Percentiles rank a stretch among this genome's conserved stretches.
Evolutionary conservation across 2,329 filamentous ascomycete genomes (phyloP).

Genomic region (Colletotrichum lentis): DNA sequence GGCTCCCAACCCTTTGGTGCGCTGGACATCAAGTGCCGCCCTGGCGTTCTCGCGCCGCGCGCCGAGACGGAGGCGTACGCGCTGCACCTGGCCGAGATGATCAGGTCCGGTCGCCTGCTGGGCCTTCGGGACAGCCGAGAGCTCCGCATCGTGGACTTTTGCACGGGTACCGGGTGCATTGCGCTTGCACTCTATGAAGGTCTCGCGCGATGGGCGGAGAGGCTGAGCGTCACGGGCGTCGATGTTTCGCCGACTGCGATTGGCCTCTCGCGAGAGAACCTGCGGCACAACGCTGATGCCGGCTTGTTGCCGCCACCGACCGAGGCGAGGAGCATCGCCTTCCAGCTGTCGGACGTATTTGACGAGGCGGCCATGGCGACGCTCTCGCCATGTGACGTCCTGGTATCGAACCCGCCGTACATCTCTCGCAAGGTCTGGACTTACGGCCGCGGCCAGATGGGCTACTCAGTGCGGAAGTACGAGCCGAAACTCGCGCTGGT

Average conservation of each 20-base stretch:
- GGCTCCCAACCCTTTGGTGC: conserved; percentile 88
- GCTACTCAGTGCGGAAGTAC: conserved; percentile 80
- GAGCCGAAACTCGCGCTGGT: conserved; percentile 86
- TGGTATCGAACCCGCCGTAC: conserved; percentile 93
- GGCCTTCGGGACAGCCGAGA: conserved; percentile 1
- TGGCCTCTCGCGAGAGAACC: conserved; percentile 70
- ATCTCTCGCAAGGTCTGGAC: conserved; percentile 67
- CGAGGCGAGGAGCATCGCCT: conserved; percentile 49
- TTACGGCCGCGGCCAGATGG: conserved; percentile 52
- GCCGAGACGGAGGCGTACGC: conserved; percentile 77
- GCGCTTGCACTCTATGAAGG: conserved; percentile 76
- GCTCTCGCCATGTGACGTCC: conserved; percentile 62
- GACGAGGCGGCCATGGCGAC: conserved; percentile 48
- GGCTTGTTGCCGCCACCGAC: conserved; percentile 40
- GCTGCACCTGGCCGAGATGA: conserved; percentile 58
- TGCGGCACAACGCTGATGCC: conserved; percentile 56
- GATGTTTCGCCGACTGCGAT: conserved; percentile 77
- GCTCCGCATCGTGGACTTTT: conserved; percentile 80
- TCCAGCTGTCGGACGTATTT: conserved; percentile 62
- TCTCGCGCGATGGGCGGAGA: conserved; percentile 54
- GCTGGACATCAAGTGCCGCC: conserved; percentile 78
- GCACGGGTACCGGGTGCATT: conserved; percentile 92
- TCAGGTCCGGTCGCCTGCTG: conserved; percentile 45
- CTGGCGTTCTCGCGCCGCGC: conserved; percentile 86
- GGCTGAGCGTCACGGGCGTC: conserved; percentile 69